Evolutionary conservation across 441 rosid species (phyloP).

Genomic region (Corymbia calophylla): DNA sequence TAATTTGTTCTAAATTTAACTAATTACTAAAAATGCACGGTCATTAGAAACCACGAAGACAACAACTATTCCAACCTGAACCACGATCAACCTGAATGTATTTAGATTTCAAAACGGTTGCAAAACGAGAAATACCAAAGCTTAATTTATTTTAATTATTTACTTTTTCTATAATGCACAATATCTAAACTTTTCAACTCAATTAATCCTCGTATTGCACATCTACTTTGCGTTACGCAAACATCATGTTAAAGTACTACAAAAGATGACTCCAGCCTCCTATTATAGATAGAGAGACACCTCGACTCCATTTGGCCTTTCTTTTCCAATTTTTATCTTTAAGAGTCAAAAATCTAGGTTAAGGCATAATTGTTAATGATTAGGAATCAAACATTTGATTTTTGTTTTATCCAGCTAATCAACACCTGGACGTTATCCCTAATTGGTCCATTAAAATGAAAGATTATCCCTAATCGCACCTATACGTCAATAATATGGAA

Average conservation of each 20-base stretch:
- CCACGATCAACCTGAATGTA: neutral
- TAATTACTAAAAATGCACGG: neutral
- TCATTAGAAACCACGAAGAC: neutral
- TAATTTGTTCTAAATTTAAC: too few species aligned
- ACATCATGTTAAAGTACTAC: neutral
- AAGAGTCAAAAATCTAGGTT: neutral
- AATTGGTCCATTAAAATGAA: neutral
- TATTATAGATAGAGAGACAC: neutral
- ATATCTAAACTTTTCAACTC: neutral
- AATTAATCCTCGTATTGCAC: neutral
- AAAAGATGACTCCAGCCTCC: neutral
- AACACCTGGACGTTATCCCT: neutral
- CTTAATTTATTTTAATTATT: neutral
- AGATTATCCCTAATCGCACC: neutral
- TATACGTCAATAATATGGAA: neutral
- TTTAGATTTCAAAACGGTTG: neutral
- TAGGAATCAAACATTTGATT: neutral
- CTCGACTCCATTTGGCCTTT: neutral
- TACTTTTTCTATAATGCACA: neutral
- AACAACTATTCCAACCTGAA: neutral
- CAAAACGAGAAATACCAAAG: neutral
- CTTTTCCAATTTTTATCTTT: neutral
- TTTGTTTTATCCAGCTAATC: neutral
- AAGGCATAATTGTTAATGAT: neutral
- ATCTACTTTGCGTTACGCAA: neutral